Evolutionary conservation across 73 alveolate genomes (phyloP).

Genomic region (Paramecium bursaria): DNA sequence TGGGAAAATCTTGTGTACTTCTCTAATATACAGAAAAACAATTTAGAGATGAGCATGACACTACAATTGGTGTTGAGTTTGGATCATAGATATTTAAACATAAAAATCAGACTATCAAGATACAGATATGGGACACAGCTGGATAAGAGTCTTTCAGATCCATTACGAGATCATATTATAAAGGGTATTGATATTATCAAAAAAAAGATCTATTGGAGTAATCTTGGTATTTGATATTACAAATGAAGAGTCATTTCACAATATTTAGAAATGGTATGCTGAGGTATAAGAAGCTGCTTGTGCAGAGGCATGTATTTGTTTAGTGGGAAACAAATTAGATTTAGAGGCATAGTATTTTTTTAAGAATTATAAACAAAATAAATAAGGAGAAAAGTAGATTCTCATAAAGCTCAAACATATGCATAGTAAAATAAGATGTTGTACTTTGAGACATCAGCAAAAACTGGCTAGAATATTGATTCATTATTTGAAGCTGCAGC

Average conservation of each 20-base stretch:
- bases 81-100: constrained; percentile 67
- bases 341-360: constrained; percentile 55
- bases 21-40: constrained; percentile 72
- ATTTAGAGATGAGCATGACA: constrained; percentile 76
- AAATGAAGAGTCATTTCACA: constrained; percentile 72
- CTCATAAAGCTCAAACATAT: constrained; percentile 77
- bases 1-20: constrained; percentile 74
- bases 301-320: constrained; percentile 43
- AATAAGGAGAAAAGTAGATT: constrained; percentile 73
- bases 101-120: constrained; percentile 83
- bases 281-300: constrained; percentile 72
- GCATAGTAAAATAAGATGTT: constrained; percentile 83
- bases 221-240: constrained; percentile 92
- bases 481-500: constrained; percentile 55
- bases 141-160: constrained; percentile 67
- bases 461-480: constrained; percentile 76
- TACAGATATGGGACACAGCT: constrained; percentile 94
- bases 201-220: constrained; percentile 89
- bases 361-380: too few relatives aligned
- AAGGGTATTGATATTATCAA: constrained; percentile 34
- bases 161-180: constrained; percentile 56
- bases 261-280: constrained; percentile 71
- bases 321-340: constrained; percentile 74
- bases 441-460: constrained; percentile 92
- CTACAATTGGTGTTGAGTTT: constrained; percentile 74